Evolutionary conservation across 2,329 filamentous ascomycete species (phyloP), one percentile per base, ranked within the genome.

Genomic region (Penicillium italicum): DNA sequence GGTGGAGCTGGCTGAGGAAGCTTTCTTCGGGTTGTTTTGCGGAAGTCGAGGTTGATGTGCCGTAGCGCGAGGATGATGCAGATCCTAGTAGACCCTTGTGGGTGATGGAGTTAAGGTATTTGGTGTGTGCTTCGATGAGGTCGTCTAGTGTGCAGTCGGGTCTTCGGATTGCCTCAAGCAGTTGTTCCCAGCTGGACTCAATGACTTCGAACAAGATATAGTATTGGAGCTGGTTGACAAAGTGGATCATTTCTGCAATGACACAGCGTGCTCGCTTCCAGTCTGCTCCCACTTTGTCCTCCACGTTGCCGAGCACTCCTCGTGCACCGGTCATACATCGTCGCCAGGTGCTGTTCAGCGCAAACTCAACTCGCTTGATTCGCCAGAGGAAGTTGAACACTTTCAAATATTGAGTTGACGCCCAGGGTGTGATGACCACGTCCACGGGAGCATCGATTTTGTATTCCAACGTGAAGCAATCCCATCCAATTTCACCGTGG

Each of bases 311-410:
- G 7, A 99, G 82, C 0, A 97, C 91, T n/a, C 93, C 91, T 57
- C 94, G 84, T 4, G 92, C 86, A 42, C 94, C 94, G 0, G 94
- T 99, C 86, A 97, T 97, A 74, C 89, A 96, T 62, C 92, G 89
- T 55, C 94, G 86, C 92, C 94, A 99, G 38, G 91, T 94, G 12
- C 89, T 91, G 5, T 88, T 84, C 1, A 99, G 83, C 0, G 90
- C 92, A 68, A 97, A 99, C 69, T 99, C 94, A 49, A 99, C 94
- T 28, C 94, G 88, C 76, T 99, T 99, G 69, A 99, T 91, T 60
- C 94, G 88, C 93, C 94, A 99, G 3, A 99, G 82, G 69, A 99
- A 97, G 75, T 99, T 99, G 82, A 99, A 99, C 10, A 99, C 91
- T 71, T 97, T 97, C 65, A 99, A 86, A 71, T 99, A 99, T 71